phyloP scores from a whole-genome alignment of 345 rosid genomes.

The Aurinia saxatilis region DNA sequence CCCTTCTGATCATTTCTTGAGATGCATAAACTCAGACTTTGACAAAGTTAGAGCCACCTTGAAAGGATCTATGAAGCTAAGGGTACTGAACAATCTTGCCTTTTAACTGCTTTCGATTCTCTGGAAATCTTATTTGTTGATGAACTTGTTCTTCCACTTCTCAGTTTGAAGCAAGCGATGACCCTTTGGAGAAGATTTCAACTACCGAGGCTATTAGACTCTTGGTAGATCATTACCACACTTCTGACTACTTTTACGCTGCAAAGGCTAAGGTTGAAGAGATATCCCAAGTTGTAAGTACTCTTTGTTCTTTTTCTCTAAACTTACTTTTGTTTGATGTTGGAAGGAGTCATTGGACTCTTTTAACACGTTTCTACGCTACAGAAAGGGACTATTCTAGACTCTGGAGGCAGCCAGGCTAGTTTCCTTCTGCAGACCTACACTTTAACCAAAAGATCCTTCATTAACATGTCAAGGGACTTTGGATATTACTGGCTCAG shows the following conservation, averaged over 20 bases:
- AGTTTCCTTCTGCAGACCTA: constrained; percentile 83
- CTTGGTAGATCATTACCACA: constrained; percentile 55
- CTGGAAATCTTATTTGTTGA: not conserved
- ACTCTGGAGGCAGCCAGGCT: constrained; percentile 91
- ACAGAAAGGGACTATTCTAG: constrained; percentile 92
- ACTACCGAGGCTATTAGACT: constrained; percentile 73
- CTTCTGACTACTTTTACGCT: constrained; percentile 53
- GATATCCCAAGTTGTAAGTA: constrained; percentile 81
- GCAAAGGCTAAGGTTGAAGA: constrained; percentile 70
- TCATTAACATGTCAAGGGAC: constrained; percentile 92
- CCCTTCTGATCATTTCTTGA: constrained; percentile 92
- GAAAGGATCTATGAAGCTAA: constrained; percentile 84
- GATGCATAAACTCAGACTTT: constrained; percentile 89
- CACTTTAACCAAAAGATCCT: constrained; percentile 79
- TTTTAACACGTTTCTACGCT: not conserved
- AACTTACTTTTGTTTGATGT: not conserved
- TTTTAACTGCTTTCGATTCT: constrained; percentile 1
- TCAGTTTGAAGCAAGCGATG: constrained; percentile 66
- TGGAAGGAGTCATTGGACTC: not conserved
- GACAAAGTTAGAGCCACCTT: constrained; percentile 92
- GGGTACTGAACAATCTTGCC: constrained; percentile 34
- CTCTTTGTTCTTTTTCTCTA: not conserved
- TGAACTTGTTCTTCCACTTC: constrained; percentile 3
- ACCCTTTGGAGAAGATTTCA: constrained; percentile 79
- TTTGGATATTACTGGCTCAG: constrained; percentile 97